Evolutionary conservation across 257 asterid genomes (phyloP), one percentile per base, ranked within the genome.

Genomic region (Solanum virginianum): DNA sequence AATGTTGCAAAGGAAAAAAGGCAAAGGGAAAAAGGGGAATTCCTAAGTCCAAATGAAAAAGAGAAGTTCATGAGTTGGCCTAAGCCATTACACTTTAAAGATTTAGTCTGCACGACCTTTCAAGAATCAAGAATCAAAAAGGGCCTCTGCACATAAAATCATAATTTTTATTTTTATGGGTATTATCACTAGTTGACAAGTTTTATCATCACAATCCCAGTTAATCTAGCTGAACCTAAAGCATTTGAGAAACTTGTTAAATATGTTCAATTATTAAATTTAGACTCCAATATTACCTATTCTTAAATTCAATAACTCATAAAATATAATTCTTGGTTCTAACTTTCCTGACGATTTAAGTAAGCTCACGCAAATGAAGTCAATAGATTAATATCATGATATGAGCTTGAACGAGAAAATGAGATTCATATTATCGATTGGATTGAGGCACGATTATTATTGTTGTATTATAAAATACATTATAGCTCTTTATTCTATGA

Each of bases 401-500:
- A 69, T 39, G 5, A 39, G 53, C 49, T 4, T 39, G 5, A 17
- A 39, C 2, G 53, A 70, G 41, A 15, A 69, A 69, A 4, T 36
- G 8, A 9, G 4, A 39, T 70, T 18, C 0, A 17, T 68, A 68
- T 68, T 0, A 2, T 10, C 9, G 5, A 70, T 5, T 36, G 7
- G 29, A 18, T 2, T 10, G 8, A 39, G 53, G 5, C 5, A 0
- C 0, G 4, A 0, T 69, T 69, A 36, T 39, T 36, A 10, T 69
- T 5, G 1, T 69, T 69, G 4, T 13, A 14, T 72, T 75, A 77
- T 22, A 12, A 71, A 20, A 18, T 75, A 75, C 49, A 24, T 72
- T 43, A 72, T n/a, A 82, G 83, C 89, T 87, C 89, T 80, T 80
- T 85, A 83, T 81, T 86, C 87, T 10, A 82, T 85, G 84, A 68